Evolutionary conservation across 345 rosid genomes (phyloP), one percentile per base, ranked within the genome.

Genomic region (Cardiospermum halicacabum): DNA sequence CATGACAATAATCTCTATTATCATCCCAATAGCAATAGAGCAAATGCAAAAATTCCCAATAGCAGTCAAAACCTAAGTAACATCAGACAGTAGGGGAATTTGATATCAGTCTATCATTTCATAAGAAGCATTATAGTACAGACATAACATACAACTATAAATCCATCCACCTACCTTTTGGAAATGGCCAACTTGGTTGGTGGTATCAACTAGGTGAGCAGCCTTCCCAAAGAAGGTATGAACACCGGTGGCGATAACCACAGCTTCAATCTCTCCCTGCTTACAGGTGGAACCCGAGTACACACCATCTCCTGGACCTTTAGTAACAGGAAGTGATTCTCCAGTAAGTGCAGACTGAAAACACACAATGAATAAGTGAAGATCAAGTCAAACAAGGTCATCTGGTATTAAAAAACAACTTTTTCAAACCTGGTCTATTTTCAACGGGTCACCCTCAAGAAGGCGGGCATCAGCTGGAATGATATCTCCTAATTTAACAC

Each of bases 171-270:
- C 75, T 75, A 65, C 99, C 89, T 94, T 84, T 74, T 91, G 99
- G 81, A 94, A 94, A 71, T 94, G 99, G 45, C 99, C 99, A 73
- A 94, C 97, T 80, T 91, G 96, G 76, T 94, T 94, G n/a, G 99
- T 94, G 24, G 93, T 77, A 71, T 94, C 99, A 48, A 94, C 97
- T 68, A 94, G 95, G 78, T 91, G 97, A 9, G 99, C 97, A 24
- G 99, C 99, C 73, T 91, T 94, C 54, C 99, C 97, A 53, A 94
- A 91, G 84, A 94, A 94, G 26, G 99, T 94, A 72, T 91, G 99
- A 39, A 94, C 99, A 67, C 99, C 97, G 0, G 99, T 94, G 53
- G 92, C 97, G 67, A 94, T 94, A 53, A 94, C 99, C 61, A 88
- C 86, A 1, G 97, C 96, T 78, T 94, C 99, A 28, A 94, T 80